Base-by-base conservation (phyloP, 2,329 filamentous ascomycete species). In the Ascomycota sp. region DNA sequence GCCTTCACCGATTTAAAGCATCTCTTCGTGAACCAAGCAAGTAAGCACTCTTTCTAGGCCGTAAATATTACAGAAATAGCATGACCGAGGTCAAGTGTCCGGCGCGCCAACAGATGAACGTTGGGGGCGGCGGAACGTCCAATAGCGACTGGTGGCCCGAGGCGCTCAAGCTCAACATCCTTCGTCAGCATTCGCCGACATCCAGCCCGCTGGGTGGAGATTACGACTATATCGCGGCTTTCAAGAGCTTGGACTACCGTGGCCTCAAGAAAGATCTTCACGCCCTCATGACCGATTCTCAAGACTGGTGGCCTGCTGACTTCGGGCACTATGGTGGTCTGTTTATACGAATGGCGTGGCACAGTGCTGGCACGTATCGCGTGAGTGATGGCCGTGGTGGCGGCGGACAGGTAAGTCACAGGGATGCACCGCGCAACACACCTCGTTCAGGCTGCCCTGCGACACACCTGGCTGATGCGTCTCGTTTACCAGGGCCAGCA, bases 231-330 rank as follows among this genome's bases (percentile, higher is more conserved):
- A 62, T 63, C 12, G 57, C 63, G 20, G 76, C 75, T 20, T 82
- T 83, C 60, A 74, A 76, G 56, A 69, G 55, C 42, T 59, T 83
- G 33, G 47, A 50, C 29, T 46, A 44, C 39, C 32, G 33, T 4
- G 58, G 73, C 29, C 79, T 81, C 59, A 83, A 83, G 69, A 73
- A 77, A 53, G 78, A 85, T 46, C 53, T 85, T 6, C 42, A 57
- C n/a, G 59, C 56, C 12, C 47, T 83, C 43, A 75, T 82, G 72
- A 83, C 77, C 30, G 70, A 80, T 47, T 82, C 75, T 3, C 71
- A 83, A 54, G 71, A 78, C 25, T 82, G 68, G 69, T 85, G 78
- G 78, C 78, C 78, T 1, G 78, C 78, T 21, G 78, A 85, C 47
- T 80, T 77, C 44, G 77, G 77, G 32, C 75, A 82, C 61, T 85